Base-by-base conservation (phyloP, 148 eudicot species). In the Nyssa sinensis region DNA sequence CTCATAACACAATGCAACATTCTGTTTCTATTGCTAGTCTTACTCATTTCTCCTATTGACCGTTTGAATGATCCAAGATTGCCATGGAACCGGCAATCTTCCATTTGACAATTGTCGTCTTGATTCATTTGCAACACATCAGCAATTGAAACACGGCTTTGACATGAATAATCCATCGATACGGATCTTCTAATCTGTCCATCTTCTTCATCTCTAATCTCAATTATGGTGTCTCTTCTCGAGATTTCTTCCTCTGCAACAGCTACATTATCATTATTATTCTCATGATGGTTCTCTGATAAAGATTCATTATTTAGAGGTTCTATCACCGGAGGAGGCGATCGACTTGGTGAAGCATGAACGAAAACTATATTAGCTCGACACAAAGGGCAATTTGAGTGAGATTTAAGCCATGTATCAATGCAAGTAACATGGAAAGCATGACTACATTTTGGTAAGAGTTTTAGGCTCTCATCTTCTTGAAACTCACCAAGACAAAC, bases 311-410 rank as follows among this genome's bases (percentile, higher is more conserved):
- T 39, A n/a, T 27, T 64, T n/a, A 70, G 69, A 69, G 24, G 16
- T 58, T 67, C 75, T n/a, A 51, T 16, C 24, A 61, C 53, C 5
- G 67, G 74, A 31, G 39, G 47, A 1, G 77, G 68, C 17, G 44
- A 27, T 1, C 49, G 70, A 11, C 33, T 64, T 9, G 79, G 77
- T 61, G 74, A 61, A 47, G 78, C 62, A 76, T 31, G 74, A 44
- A 79, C 44, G 16, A 73, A 71, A 39, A 74, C 72, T 1, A 92
- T 78, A 75, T 86, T 90, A 32, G 95, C 90, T 3, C 93, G 91
- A 76, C 97, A 92, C 59, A 92, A 83, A 23, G 95, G 97, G 75
- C 97, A 92, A 80, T 84, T 92, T 8, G 94, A 87, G 79, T 92
- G 94, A 30, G 88, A 87, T 60, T 77, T 88, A 60, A 92, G 95